Evolutionary conservation across 164 flowering plant genomes (phyloP).

Genomic region (Magnolia sinica): DNA sequence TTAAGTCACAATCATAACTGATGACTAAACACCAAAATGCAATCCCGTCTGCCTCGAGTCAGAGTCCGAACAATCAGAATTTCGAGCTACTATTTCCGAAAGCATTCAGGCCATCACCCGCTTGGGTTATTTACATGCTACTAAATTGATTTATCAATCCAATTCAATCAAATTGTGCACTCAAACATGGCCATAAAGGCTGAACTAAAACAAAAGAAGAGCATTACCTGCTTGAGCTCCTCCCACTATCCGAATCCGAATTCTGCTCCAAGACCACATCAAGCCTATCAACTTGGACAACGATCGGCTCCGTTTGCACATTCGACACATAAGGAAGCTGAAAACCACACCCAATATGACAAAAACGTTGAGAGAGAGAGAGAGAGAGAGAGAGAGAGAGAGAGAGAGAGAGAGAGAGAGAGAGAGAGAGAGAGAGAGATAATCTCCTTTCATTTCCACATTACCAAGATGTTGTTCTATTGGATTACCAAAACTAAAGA

Average conservation of each 20-base stretch:
- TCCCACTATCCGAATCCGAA: slow-evolving; percentile 41
- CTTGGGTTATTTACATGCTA: no score
- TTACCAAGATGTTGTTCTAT: neutral
- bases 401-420: slow-evolving; percentile 4
- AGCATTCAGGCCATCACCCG: no score
- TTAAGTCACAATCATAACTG: neutral
- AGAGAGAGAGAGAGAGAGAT: neutral
- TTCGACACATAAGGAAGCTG: slow-evolving; percentile 85
- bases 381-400: neutral
- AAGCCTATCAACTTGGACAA: slow-evolving; percentile 82
- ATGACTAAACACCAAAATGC: no score
- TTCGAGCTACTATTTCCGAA: no score
- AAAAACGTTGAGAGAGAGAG: neutral
- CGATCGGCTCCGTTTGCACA: slow-evolving; percentile 88
- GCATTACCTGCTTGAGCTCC: slow-evolving; percentile 49
- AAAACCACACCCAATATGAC: neutral
- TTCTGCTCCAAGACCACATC: slow-evolving; percentile 94
- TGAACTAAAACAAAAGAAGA: neutral
- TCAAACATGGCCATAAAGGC: neutral
- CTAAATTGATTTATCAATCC: no score
- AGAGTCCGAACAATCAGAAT: no score
- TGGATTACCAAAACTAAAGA: neutral
- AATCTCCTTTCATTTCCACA: neutral
- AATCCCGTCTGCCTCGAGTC: no score
- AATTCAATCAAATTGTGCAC: neutral